These are phyloP conservation scores for Triadica sebifera DNA, from an alignment of 345 rosid genomes.

Conservation along the genomic window DNA sequence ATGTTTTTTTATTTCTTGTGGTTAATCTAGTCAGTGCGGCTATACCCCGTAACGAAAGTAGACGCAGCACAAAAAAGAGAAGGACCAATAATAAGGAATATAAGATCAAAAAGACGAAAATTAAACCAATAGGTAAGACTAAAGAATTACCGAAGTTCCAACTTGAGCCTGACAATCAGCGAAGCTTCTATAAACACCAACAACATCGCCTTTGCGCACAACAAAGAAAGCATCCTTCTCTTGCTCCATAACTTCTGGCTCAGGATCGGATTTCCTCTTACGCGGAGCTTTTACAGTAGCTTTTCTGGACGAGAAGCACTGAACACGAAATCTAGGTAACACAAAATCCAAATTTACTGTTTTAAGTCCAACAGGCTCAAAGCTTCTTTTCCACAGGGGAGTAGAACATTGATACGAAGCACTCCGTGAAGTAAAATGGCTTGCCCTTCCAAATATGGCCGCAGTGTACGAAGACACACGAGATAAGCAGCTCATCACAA, in stretches of 20 bases:
- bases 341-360: conserved; percentile 29
- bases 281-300: conserved; percentile 22
- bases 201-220: conserved; percentile 81
- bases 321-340: conserved; percentile 35
- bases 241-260: conserved; percentile 29
- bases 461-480: conserved; percentile 53
- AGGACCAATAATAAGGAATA: background rate
- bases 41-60: background rate
- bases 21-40: background rate
- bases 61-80: background rate
- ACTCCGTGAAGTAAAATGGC: conserved; percentile 27
- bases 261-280: conserved; percentile 27
- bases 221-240: conserved; percentile 73
- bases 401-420: conserved; percentile 28
- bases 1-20: too few relatives aligned
- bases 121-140: background rate
- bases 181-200: conserved; percentile 68
- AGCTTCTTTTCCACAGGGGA: conserved; percentile 24
- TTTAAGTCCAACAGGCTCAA: conserved; percentile 24
- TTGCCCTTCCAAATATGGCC: conserved; percentile 40
- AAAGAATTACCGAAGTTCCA: conserved; percentile 65
- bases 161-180: conserved; percentile 78
- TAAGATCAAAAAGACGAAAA: background rate
- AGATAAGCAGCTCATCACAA: conserved; percentile 53
- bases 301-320: conserved; percentile 47